These are phyloP conservation scores for Graphilbum ipis-grandicollis DNA, from an alignment of 2,329 filamentous ascomycete species.

Conservation along the genomic window DNA sequence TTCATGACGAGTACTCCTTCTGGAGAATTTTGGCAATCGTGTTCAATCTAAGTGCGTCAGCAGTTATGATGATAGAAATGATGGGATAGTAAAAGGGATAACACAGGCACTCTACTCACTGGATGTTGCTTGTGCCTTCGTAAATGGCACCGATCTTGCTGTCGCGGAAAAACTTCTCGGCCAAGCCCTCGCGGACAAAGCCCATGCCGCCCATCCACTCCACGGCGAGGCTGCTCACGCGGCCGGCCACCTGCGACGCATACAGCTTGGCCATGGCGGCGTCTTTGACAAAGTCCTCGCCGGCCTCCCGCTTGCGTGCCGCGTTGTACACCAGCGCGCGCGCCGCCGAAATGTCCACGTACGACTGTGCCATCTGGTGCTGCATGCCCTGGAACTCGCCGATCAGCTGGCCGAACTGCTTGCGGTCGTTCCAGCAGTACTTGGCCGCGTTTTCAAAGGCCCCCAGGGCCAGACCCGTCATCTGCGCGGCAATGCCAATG, in stretches of 20 bases:
- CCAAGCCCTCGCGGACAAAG: slow-evolving; percentile 87
- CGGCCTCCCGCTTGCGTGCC: slow-evolving; percentile 92
- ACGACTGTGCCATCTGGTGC: slow-evolving; percentile 92
- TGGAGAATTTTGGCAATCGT: slow-evolving; percentile 46
- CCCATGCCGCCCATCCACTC: slow-evolving; percentile 99
- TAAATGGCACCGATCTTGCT: slow-evolving; percentile 98
- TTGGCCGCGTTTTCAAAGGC: slow-evolving; percentile 87
- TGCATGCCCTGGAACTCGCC: slow-evolving; percentile 99
- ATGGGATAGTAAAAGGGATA: background rate
- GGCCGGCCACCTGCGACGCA: slow-evolving; percentile 79
- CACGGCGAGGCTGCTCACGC: slow-evolving; percentile 69
- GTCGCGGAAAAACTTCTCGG: slow-evolving; percentile 95
- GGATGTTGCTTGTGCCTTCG: slow-evolving; percentile 72
- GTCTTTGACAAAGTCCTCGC: slow-evolving; percentile 85
- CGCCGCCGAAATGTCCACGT: slow-evolving; percentile 82
- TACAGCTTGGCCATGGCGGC: slow-evolving; percentile 98
- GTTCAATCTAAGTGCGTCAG: slow-evolving; percentile 26
- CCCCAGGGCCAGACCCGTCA: slow-evolving; percentile 90
- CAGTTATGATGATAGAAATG: too few species aligned
- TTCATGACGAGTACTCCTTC: slow-evolving; percentile 38
- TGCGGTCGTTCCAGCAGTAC: slow-evolving; percentile 96
- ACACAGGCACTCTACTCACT: slow-evolving; percentile 28
- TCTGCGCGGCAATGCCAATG: slow-evolving; percentile 95
- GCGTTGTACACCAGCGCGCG: slow-evolving; percentile 91
- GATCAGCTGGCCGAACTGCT: slow-evolving; percentile 85